Base-by-base conservation (phyloP, 257 asterid genomes). In the Rauvolfia tetraphylla region DNA sequence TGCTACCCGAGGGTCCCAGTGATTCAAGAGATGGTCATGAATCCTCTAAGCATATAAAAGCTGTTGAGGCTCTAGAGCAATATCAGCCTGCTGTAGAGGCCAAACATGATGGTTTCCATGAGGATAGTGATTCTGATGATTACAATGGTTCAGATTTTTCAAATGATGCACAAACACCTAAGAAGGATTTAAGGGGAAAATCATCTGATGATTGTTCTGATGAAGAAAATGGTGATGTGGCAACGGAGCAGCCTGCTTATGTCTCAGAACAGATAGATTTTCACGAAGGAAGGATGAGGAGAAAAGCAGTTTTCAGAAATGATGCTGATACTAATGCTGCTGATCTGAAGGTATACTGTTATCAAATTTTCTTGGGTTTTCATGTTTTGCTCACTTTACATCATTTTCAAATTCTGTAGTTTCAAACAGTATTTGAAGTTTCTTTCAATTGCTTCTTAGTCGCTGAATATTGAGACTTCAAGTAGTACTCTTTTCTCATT, bases 231-330 rank as follows among this genome's bases (percentile, higher is more conserved):
- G 74, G 59, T 75, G 13, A 56, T 42, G 62, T 77, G 75, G 80
- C 93, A 14, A 84, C 87, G 76, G 75, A 81, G 66, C 84, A 76
- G 51, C 61, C 80, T 62, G 81, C 83, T 85, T 76, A 84, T 76
- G 78, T 88, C 23, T 78, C 75, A 71, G 98, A 92, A 80, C 85
- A 87, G 56, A 74, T 84, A 79, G 97, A 90, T 83, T 67, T 86
- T 75, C 86, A 79, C 76, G 97, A 87, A 7, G 97, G 97, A 85
- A 93, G 99, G 85, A 82, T 85, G 90, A 89, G 99, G 81, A 93
- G 99, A 82, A 91, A 85, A 90, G 97, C 97, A 78, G 84, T 90
- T 80, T 95, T 92, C 84, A 90, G 67, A 76, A 83, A 89, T 87
- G 97, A 85, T 70, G 76, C 72, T 82, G 89, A 86, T n/a, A n/a